These are phyloP conservation scores for Leishmania mexicana DNA, from an alignment of 208 protist species.

Conservation along the genomic window DNA sequence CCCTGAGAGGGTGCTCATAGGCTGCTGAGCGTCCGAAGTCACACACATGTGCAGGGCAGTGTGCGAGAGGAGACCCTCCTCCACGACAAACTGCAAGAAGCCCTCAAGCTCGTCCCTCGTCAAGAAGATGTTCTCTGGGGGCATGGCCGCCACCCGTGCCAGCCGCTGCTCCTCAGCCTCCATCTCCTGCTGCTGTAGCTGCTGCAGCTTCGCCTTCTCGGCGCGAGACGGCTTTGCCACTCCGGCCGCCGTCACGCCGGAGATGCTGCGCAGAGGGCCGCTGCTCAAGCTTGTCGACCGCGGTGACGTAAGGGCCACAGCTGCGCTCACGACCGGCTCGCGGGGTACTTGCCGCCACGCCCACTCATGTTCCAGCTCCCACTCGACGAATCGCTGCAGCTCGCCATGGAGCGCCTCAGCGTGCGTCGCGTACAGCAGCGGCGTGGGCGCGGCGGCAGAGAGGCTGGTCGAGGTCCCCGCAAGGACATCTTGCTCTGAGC, in stretches of 20 bases:
- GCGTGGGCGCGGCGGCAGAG: background rate
- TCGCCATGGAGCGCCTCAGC: conserved; percentile 19
- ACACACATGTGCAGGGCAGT: conserved; percentile 46
- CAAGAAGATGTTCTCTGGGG: conserved; percentile 75
- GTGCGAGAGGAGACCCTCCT: conserved; percentile 60
- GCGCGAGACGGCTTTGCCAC: conserved; percentile 39
- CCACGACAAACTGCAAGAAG: conserved; percentile 57
- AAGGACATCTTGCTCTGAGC: conserved; percentile 35
- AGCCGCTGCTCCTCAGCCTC: conserved; percentile 60
- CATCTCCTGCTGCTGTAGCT: conserved; percentile 53
- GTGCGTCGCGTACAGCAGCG: conserved; percentile 15
- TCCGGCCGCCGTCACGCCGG: conserved; percentile 5
- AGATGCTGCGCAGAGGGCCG: background rate
- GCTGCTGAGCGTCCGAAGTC: conserved; percentile 11
- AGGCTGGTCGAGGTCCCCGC: background rate
- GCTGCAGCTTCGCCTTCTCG: conserved; percentile 45
- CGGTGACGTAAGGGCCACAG: background rate
- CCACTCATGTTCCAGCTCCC: conserved; percentile 62
- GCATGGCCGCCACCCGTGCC: conserved; percentile 46
- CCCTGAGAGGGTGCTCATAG: conserved; percentile 4
- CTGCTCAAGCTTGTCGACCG: background rate
- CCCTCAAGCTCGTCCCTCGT: conserved; percentile 39
- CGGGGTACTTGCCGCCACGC: conserved; percentile 56
- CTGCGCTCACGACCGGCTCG: conserved; percentile 16
- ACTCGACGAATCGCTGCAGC: conserved; percentile 44